These are phyloP conservation scores for Saccharomycopsis javanensis DNA, from an alignment of 805 yeast genomes.

Conservation along the genomic window DNA sequence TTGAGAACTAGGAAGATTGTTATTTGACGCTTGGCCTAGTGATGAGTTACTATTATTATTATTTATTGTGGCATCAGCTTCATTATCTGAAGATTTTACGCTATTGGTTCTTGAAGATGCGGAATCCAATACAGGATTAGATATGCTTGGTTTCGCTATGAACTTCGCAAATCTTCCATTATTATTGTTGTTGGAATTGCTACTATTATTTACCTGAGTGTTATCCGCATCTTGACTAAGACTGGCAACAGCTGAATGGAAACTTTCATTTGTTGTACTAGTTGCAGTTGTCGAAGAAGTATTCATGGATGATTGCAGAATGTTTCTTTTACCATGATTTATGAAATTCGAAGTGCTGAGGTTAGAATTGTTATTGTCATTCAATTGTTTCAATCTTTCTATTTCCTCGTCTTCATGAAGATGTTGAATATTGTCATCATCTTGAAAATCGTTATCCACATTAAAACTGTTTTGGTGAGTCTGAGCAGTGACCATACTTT, in stretches of 20 bases:
- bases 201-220: not conserved
- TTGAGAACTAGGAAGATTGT: slow-evolving; percentile 10
- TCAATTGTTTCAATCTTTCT: slow-evolving; percentile 11
- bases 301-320: slow-evolving; percentile 3
- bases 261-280: slow-evolving; percentile 14
- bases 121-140: not conserved
- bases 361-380: not conserved
- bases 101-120: not conserved
- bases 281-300: slow-evolving; percentile 10
- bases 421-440: not conserved
- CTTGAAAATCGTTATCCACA: not conserved
- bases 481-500: not conserved
- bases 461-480: not conserved
- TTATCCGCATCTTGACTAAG: not conserved
- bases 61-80: not conserved
- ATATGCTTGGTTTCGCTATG: not conserved
- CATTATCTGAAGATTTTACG: not conserved
- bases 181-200: not conserved
- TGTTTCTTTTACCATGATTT: not conserved
- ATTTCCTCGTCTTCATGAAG: slow-evolving; percentile 12
- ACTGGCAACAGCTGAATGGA: slow-evolving; percentile 18
- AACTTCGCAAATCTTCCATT: not conserved
- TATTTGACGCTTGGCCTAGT: not conserved
- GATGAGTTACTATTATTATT: not conserved
- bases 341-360: not conserved